Base-by-base conservation (phyloP, 495 filamentous ascomycete species). In the Annulohypoxylon nitens region DNA sequence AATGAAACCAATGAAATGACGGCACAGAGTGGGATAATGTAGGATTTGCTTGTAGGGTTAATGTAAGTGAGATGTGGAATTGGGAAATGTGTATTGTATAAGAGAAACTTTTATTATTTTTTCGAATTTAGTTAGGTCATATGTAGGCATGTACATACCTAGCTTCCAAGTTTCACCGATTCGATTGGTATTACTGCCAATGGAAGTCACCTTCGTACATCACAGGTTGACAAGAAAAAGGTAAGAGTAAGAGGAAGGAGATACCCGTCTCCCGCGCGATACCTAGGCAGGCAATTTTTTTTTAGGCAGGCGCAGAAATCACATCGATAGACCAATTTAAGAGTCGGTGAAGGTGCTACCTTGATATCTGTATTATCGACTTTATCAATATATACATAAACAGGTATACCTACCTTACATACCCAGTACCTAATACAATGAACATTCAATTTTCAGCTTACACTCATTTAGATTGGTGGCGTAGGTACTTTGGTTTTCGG, bases 11-110 rank as follows among this genome's bases (percentile, higher is more conserved):
- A 66, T 67, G 71, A 65, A 70, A 43, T 43, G 57, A 59, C 59
- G 62, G 53, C 18, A 58, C 58, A 59, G 62, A 68, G 71, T 74
- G 66, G 71, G 71, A 74, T 74, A 74, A 57, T 45, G 71, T 74
- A 47, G 54, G 66, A 74, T 69, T 65, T 68, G 18, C 61, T 61
- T 67, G 70, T 62, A 45, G 43, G 61, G 54, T 41, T 43, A 34
- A 45, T 60, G 58, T 41, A 25, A 26, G 53, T 20, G 50, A 47
- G 39, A 51, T 59, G 48, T 48, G 34, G 48, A 47, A 33, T 18
- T 47, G 2, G 37, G 34, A 36, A 18, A 41, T 51, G 30, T 41
- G 55, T 39, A 41, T 25, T 50, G 45, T 39, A 20, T 26, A 39
- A 54, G 54, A 67, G 6, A 59, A 67, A 30, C 48, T 59, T 59